Evolutionary conservation across 192 early-diverging fungal species (phyloP), one percentile per base, ranked within the genome.

Genomic region (Globomyces pollinis-pini): DNA sequence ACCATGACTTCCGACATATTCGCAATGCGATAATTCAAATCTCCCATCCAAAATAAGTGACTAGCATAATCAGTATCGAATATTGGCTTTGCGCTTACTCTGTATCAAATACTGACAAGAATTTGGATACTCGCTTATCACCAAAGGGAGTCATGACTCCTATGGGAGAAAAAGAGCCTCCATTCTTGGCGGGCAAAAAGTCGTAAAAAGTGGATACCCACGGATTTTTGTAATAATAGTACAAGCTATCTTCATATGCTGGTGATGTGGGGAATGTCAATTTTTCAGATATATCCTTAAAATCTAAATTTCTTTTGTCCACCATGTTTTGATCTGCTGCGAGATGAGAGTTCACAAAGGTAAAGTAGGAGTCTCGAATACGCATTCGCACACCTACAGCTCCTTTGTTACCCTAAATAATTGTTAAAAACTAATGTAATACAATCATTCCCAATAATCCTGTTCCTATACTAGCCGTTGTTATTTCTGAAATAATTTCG

Each of bases 391-490:
- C 80, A 1, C 86, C 85, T 5, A 92, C 87, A 0, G 86, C 91
- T 18, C 96, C 96, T 75, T 99, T 99, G 71, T 99, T 99, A 33
- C 93, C 96, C 86, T n/a, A n/a, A n/a, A 86, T 64, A 20, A 39
- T 16, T 67, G 31, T n/a, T 52, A 30, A 56, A 59, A 72, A 42
- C 65, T 60, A n/a, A n/a, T n/a, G n/a, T n/a, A n/a, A n/a, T n/a
- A n/a, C n/a, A n/a, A 73, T 68, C 55, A 76, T 54, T 1, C 74
- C 72, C 16, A 79, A 49, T 2, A 79, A 72, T 0, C 96, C 96
- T 11, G 89, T 88, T 2, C 89, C 93, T 24, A 86, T 80, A 50
- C 77, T 85, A 23, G 83, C 77, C 0, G 83, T 68, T 33, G 79
- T 63, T 1, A 95, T 70, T 31, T 88, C 87, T 33, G 59, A 68